Evolutionary conservation across 108 stramenopile species (phyloP).

Genomic region (Cyclotella choctawhatcheeana): DNA sequence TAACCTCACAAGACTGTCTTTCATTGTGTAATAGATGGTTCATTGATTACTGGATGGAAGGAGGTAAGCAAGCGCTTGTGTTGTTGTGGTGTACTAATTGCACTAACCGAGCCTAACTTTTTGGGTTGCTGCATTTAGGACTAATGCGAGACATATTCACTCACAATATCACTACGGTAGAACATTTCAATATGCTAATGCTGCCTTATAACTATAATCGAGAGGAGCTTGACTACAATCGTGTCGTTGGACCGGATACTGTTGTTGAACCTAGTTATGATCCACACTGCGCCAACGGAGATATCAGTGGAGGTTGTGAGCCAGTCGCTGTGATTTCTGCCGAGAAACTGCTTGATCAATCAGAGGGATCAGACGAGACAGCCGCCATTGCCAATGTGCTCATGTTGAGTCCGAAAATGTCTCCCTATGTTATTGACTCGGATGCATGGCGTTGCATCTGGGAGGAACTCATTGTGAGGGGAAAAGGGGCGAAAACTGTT

Average conservation of each 20-base stretch:
- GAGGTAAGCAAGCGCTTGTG: too few species aligned
- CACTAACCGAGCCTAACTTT: neutral
- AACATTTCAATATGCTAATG: constrained; percentile 45
- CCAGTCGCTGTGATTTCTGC: constrained; percentile 48
- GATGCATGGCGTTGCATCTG: constrained; percentile 51
- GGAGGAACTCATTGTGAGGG: constrained; percentile 30
- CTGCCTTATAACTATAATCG: constrained; percentile 22
- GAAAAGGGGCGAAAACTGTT: constrained; percentile 32
- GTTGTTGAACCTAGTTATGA: constrained; percentile 42
- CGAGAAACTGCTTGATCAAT: constrained; percentile 34
- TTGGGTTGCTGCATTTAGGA: neutral
- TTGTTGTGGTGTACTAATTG: too few species aligned
- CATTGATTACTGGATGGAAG: constrained; percentile 47
- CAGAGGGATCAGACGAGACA: constrained; percentile 25
- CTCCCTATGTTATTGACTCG: constrained; percentile 33
- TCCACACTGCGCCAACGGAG: constrained; percentile 31
- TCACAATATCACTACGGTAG: constrained; percentile 34
- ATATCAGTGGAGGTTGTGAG: constrained; percentile 40
- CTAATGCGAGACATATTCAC: constrained; percentile 35
- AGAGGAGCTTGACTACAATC: constrained; percentile 30
- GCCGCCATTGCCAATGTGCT: constrained; percentile 23
- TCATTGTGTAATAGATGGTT: constrained; percentile 37
- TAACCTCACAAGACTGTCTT: too few species aligned
- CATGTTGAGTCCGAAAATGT: constrained; percentile 13
- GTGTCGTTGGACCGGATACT: constrained; percentile 28